Base-by-base conservation (phyloP, 148 eudicot species). In the Limonium bicolor region DNA sequence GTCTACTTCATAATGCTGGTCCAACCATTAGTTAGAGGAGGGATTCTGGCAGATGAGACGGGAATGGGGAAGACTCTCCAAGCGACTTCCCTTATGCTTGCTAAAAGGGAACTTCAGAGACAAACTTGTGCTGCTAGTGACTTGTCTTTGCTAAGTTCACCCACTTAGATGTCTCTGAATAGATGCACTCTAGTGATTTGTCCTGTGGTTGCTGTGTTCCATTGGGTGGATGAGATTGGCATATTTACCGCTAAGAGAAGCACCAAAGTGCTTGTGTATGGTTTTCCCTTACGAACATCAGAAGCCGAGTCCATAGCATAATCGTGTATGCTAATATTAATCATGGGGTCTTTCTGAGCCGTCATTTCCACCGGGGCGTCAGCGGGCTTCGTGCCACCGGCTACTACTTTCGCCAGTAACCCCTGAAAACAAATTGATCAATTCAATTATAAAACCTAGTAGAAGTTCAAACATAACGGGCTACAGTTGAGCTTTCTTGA, bases 11-110 rank as follows among this genome's bases (percentile, higher is more conserved):
- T 57, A 48, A 67, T 69, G 50, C 32, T 61, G 53, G 21, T 57
- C 80, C 37, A 73, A 23, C 99, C 95, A 92, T 59, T 53, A 62
- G 7, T 51, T 65, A 56, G n/a, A 66, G 99, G 99, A 14, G 95
- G 99, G 23, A 92, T 92, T 52, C 95, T 92, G 58, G 99, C 99
- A 16, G 95, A 92, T 69, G 96, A 86, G 74, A 81, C 81, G 93
- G 96, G 96, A 29, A 86, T 86, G 96, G 93, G 96, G 38, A 86
- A 81, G 69, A 92, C 95, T 29, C 60, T 81, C 33, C 88, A 92
- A 67, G 95, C 95, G 16, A 92, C 85, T 51, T 73, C 99, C 3
- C 94, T 92, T 35, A 95, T 92, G 50, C 93, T 81, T 56, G 74
- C 87, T 56, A 92, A 85, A 69, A 55, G 88, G 20, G 77, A 70